A percentile compares a stretch with the other conserved stretches of the same genome.
Evolutionary conservation across 2,329 filamentous ascomycete species (phyloP).

Genomic region (Fusarium subtropicale): DNA sequence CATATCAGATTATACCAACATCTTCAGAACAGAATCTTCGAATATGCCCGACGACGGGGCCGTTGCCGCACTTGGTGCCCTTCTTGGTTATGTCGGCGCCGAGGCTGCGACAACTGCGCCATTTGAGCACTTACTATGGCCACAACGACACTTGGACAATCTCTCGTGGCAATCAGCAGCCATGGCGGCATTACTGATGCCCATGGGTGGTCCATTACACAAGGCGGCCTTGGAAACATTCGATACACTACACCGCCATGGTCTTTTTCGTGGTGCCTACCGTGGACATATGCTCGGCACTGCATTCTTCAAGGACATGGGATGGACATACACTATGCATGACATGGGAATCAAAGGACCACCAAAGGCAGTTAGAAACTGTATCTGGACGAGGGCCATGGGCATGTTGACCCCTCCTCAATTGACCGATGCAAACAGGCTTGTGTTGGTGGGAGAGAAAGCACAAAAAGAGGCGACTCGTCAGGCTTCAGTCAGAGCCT

Average conservation of each 20-base stretch:
- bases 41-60: background rate
- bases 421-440: rapidly evolving
- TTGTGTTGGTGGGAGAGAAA: background rate
- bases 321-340: background rate
- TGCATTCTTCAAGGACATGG: background rate
- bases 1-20: background rate
- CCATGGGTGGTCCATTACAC: background rate
- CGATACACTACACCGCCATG: background rate
- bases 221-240: background rate
- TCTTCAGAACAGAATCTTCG: background rate
- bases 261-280: background rate
- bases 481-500: background rate
- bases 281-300: background rate
- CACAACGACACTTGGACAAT: background rate
- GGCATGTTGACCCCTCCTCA: background rate
- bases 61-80: background rate
- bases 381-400: background rate
- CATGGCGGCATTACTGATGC: background rate
- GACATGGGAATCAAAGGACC: background rate
- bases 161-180: background rate
- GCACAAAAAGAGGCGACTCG: background rate
- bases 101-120: background rate
- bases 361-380: background rate
- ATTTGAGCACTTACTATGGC: background rate
- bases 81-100: background rate